Conservation (phyloP, 192 early-diverging fungal genomes). For the Coemansia sp. region DNA sequence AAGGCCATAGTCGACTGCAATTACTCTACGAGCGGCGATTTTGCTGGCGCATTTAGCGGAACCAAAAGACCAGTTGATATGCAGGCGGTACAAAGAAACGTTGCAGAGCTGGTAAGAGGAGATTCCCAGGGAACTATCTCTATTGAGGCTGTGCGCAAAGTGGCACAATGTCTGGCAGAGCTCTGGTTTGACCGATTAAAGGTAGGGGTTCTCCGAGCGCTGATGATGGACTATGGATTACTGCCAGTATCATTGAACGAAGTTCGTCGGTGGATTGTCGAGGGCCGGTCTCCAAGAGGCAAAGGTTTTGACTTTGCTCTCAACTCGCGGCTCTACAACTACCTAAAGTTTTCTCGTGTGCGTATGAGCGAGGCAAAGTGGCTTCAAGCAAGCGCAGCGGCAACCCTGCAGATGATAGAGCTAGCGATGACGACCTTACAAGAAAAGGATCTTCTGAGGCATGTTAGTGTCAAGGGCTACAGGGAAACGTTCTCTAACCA, state of each 20-base stretch:
- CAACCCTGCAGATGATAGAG: conserved; percentile 27
- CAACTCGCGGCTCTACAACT: conserved; percentile 34
- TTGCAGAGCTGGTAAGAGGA: conserved; percentile 6
- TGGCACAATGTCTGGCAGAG: conserved; percentile 36
- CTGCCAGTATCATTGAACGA: conserved; percentile 29
- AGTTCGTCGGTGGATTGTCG: conserved; percentile 43
- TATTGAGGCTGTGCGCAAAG: conserved; percentile 6
- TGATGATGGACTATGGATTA: conserved; percentile 34
- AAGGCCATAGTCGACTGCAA: conserved; percentile 20
- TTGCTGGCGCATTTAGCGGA: conserved; percentile 2
- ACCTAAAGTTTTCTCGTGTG: conserved; percentile 35
- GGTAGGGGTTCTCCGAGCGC: conserved; percentile 12
- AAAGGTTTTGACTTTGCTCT: conserved; percentile 28
- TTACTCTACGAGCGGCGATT: conserved; percentile 3
- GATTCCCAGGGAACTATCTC: conserved; percentile 10
- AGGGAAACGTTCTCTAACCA: background rate
- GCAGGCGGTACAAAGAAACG: background rate
- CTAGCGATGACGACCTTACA: conserved; percentile 1
- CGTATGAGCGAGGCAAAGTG: conserved; percentile 37
- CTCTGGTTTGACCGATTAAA: conserved; percentile 31
- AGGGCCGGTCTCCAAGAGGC: conserved; percentile 37
- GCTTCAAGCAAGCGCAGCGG: conserved; percentile 47
- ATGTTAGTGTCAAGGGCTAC: conserved; percentile 12
- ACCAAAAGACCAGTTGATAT: background rate
- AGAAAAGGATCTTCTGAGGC: conserved; percentile 13